Evolutionary conservation across 1,284 basidiomycete genomes (phyloP).

Genomic region (Irpex sp.): DNA sequence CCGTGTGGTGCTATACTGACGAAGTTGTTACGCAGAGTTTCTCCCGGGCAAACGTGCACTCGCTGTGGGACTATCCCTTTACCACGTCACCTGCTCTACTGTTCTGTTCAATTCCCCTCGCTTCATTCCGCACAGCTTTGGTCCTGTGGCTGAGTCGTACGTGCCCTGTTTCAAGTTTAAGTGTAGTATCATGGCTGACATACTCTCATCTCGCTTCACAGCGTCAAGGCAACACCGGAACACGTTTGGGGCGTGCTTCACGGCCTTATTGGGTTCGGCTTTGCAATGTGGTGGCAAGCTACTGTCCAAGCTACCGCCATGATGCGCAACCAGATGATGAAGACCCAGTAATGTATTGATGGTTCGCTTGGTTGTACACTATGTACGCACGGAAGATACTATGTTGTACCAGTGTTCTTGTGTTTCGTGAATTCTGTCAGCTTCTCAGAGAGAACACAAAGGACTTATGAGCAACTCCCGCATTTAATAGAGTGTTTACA

Average conservation of each 20-base stretch:
- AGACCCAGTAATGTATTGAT: constrained; percentile 18
- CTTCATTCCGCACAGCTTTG: constrained; percentile 74
- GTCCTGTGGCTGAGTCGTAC: constrained; percentile 55
- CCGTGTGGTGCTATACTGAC: neutral
- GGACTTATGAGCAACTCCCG: too few relatives aligned
- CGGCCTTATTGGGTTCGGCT: constrained; percentile 61
- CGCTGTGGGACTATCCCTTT: constrained; percentile 71
- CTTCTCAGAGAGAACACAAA: too few relatives aligned
- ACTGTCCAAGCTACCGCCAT: constrained; percentile 55
- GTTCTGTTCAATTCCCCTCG: constrained; percentile 73
- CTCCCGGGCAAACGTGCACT: constrained; percentile 81
- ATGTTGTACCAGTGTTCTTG: neutral
- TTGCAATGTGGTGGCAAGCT: constrained; percentile 74
- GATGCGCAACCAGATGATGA: constrained; percentile 29
- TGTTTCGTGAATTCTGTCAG: too few relatives aligned
- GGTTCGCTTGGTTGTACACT: neutral
- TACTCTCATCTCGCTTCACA: constrained; percentile 31
- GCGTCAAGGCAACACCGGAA: constrained; percentile 63
- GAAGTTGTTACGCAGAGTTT: constrained; percentile 49
- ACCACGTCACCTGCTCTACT: constrained; percentile 73
- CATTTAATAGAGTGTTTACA: neutral
- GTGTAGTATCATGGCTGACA: neutral
- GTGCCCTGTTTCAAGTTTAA: constrained; percentile 24
- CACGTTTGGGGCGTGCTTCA: constrained; percentile 64
- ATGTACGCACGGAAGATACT: neutral